Conservation (phyloP, 495 filamentous ascomycete genomes). For the Podospora conica region DNA sequence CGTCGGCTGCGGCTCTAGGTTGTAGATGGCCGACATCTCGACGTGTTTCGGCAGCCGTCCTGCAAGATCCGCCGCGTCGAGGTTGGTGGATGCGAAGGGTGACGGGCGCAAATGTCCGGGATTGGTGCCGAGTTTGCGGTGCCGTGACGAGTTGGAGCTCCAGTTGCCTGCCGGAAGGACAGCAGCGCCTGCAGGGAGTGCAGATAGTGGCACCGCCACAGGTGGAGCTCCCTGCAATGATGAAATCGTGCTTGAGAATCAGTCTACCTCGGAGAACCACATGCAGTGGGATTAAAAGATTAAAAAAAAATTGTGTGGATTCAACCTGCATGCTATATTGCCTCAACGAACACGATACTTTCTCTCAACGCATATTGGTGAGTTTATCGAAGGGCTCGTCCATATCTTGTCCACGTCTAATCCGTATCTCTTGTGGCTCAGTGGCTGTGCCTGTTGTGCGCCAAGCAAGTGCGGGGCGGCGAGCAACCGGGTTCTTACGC, state of each 20-base stretch:
- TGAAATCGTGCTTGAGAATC: not conserved
- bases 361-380: not conserved
- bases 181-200: not conserved
- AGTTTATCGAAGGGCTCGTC: not conserved
- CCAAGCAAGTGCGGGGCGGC: constrained; percentile 18
- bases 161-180: not conserved
- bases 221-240: not conserved
- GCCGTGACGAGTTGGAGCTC: not conserved
- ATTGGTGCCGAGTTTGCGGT: not conserved
- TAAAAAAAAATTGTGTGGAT: not conserved
- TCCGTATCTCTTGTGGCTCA: not conserved
- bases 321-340: not conserved
- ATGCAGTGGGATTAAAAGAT: not conserved
- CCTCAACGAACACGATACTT: not conserved
- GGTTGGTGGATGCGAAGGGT: not conserved
- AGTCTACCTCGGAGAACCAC: not conserved
- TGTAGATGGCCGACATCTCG: constrained; percentile 80
- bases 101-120: not conserved
- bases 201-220: not conserved
- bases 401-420: not conserved
- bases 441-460: not conserved
- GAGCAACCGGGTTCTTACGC: constrained; percentile 10
- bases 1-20: constrained; percentile 87
- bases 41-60: not conserved
- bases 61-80: not conserved